Conservation (phyloP, 257 asterid species). For the Solanum arcanum region DNA sequence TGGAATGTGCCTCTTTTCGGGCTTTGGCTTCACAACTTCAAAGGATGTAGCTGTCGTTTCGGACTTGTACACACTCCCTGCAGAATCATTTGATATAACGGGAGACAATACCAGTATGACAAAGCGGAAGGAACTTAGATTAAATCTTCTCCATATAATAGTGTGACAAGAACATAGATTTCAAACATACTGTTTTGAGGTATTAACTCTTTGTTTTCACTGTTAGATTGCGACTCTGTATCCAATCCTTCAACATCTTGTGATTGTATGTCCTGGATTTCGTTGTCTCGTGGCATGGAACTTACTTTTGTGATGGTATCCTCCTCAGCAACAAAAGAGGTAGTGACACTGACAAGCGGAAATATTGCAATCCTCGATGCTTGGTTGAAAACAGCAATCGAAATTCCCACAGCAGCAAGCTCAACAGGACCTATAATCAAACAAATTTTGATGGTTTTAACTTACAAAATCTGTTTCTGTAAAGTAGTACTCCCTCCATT, state of each 20-base stretch:
- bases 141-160: not conserved
- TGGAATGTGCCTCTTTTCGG: slow-evolving; percentile 41
- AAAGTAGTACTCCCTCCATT: not conserved
- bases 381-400: slow-evolving; percentile 67
- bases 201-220: slow-evolving; percentile 40
- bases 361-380: slow-evolving; percentile 55
- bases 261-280: not conserved
- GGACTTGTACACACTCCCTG: slow-evolving; percentile 9
- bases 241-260: slow-evolving; percentile 21
- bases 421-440: slow-evolving; percentile 38
- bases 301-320: slow-evolving; percentile 19
- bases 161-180: not conserved
- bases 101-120: not conserved
- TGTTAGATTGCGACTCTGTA: not conserved
- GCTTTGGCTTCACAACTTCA: slow-evolving; percentile 14
- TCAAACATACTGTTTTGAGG: slow-evolving; percentile 25
- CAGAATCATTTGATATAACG: slow-evolving; percentile 7
- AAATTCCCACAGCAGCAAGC: slow-evolving; percentile 67
- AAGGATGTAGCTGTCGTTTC: slow-evolving; percentile 5
- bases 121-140: not conserved
- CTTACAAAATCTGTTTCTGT: not conserved
- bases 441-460: not conserved
- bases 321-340: slow-evolving; percentile 66
- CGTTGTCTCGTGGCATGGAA: slow-evolving; percentile 2
- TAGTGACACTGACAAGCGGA: slow-evolving; percentile 61